Percentiles rank a stretch among this genome's conserved stretches.
phyloP scores from a whole-genome alignment of 176 grass and related monocot genomes.

The Dendrocalamus sinicus region DNA sequence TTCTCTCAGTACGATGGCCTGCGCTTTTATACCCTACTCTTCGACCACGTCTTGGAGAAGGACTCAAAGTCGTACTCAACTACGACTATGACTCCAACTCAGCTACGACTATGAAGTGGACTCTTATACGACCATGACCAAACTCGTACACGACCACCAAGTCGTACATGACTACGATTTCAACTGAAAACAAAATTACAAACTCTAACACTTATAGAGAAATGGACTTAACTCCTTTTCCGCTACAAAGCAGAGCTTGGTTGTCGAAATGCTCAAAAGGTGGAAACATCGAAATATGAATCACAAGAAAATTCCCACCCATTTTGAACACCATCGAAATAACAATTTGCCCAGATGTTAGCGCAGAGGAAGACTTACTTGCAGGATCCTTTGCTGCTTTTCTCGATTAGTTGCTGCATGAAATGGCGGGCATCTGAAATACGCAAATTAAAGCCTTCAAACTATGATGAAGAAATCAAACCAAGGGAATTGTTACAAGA shows the following conservation, averaged over 20 bases:
- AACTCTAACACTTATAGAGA: not conserved
- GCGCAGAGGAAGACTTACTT: slow-evolving; percentile 51
- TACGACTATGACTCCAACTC: too few species aligned
- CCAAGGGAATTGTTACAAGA: slow-evolving; percentile 20
- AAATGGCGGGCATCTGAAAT: slow-evolving; percentile 71
- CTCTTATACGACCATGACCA: too few species aligned
- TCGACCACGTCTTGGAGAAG: too few species aligned
- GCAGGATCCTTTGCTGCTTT: slow-evolving; percentile 66
- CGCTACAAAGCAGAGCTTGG: not conserved
- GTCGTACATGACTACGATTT: too few species aligned
- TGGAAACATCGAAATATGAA: not conserved
- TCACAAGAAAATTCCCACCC: slow-evolving; percentile 6
- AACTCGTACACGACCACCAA: too few species aligned
- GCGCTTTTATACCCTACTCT: too few species aligned
- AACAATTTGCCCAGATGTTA: not conserved
- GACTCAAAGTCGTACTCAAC: too few species aligned
- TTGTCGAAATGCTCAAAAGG: not conserved
- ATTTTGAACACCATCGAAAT: not conserved
- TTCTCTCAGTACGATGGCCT: too few species aligned
- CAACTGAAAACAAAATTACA: too few species aligned
- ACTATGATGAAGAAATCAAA: slow-evolving; percentile 5
- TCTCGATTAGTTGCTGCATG: slow-evolving; percentile 68
- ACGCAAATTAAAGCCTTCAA: not conserved
- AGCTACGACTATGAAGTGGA: too few species aligned
- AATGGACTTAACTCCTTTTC: not conserved